Evolutionary conservation across 257 asterid genomes (phyloP).

Genomic region (Fraxinus excelsior): DNA sequence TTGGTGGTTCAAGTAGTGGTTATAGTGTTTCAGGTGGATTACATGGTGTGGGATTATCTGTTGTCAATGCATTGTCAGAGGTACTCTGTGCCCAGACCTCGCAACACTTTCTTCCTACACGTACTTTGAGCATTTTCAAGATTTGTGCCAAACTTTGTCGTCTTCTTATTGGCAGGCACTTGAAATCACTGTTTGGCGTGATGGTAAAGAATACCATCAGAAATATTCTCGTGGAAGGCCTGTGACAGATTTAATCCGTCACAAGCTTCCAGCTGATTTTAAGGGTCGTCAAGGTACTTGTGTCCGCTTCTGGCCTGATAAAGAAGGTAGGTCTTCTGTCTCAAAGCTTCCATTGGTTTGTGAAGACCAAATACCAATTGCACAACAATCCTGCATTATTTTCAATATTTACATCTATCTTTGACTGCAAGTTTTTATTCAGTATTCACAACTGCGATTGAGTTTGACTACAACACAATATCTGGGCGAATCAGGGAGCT

Average conservation of each 20-base stretch:
- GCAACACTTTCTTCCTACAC: not conserved
- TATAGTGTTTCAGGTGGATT: constrained; percentile 97
- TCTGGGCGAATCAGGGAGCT: constrained; percentile 96
- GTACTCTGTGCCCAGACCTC: constrained; percentile 39
- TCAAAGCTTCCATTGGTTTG: constrained; percentile 7
- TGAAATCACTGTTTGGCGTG: constrained; percentile 93
- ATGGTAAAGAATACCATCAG: constrained; percentile 83
- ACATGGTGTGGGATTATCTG: constrained; percentile 98
- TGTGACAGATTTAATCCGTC: constrained; percentile 51
- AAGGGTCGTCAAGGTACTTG: constrained; percentile 68
- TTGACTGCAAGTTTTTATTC: constrained; percentile 34
- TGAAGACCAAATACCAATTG: constrained; percentile 9
- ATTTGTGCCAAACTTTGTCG: constrained; percentile 13
- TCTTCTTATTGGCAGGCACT: constrained; percentile 53
- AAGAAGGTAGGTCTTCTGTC: constrained; percentile 57
- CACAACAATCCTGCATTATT: constrained; percentile 16
- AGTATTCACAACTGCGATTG: constrained; percentile 82
- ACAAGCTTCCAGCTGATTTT: constrained; percentile 62
- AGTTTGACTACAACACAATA: constrained; percentile 83
- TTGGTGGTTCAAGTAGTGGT: constrained; percentile 98
- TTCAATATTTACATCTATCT: constrained; percentile 1
- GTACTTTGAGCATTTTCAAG: constrained; percentile 13
- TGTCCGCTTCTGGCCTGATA: constrained; percentile 93
- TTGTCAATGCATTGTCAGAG: constrained; percentile 97
- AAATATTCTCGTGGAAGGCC: constrained; percentile 93